Evolutionary conservation across 768 basidiomycete genomes (phyloP).

Genomic region (Calocera cornea): DNA sequence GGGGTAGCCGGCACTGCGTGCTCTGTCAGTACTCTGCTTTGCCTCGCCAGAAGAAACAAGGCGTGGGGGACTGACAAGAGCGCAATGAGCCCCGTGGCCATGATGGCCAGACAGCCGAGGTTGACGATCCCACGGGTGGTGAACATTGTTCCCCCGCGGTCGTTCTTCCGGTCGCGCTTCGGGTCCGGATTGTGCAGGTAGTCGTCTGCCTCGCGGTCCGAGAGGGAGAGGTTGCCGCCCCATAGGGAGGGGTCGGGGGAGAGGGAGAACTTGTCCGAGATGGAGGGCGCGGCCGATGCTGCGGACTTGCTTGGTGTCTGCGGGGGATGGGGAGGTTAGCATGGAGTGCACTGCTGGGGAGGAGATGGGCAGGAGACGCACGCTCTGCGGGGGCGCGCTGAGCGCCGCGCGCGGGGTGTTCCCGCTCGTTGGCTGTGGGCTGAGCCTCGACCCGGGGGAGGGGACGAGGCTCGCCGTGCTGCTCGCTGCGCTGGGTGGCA

Average conservation of each 20-base stretch:
- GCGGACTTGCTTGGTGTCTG: not conserved
- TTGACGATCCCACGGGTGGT: conserved; percentile 60
- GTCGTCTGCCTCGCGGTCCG: conserved; percentile 49
- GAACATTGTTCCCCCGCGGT: conserved; percentile 46
- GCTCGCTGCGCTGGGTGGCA: not conserved
- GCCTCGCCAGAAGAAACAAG: too few species aligned
- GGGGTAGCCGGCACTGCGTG: conserved; percentile 19
- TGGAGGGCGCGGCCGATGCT: not conserved
- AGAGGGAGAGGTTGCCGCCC: conserved; percentile 52
- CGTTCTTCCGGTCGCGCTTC: conserved; percentile 42
- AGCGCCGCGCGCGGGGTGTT: not conserved
- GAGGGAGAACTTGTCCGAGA: conserved; percentile 44
- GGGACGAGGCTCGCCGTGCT: not conserved
- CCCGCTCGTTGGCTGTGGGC: not conserved
- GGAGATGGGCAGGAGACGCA: not conserved
- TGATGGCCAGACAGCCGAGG: conserved; percentile 50
- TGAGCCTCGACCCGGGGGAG: not conserved
- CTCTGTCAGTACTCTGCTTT: too few species aligned
- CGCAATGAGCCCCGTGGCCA: conserved; percentile 33
- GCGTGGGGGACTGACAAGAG: conserved; percentile 28
- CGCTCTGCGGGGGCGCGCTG: not conserved
- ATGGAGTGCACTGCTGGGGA: too few species aligned
- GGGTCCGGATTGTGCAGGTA: conserved; percentile 64
- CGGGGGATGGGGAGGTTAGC: not conserved
- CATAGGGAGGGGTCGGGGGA: conserved; percentile 59